Evolutionary conservation across 2,329 filamentous ascomycete species (phyloP), one percentile per base, ranked within the genome.

Genomic region (Aspergillus latus): DNA sequence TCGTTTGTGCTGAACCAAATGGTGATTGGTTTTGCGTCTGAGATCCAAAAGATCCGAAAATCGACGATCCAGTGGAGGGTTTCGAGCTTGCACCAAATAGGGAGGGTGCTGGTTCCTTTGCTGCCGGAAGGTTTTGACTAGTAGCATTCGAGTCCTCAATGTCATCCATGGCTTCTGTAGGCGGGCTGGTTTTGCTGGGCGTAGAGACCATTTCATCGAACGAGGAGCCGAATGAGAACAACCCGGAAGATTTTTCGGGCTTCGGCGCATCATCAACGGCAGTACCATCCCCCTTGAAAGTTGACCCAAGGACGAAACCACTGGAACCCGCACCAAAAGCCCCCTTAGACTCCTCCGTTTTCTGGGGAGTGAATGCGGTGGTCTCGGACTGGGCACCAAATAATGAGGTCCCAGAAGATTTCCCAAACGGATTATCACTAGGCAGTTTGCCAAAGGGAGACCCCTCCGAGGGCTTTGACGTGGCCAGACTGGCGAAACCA

Each of bases 251-350:
- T 53, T 73, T 71, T 2, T 73, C 69, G 16, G 74, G 65, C 46
- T 75, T 76, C n/a, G 70, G 66, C 3, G 62, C 64, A 64, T 78
- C 76, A 56, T 72, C 72, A 28, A 62, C 68, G 53, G 74, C 71
- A 11, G 69, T 71, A 7, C 68, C 71, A 56, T 79, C 77, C 3
- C 66, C 67, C 61, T 78, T 78, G 59, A 80, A 79, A 9, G 72
- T 72, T 26, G 78, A 76, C 1, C 73, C 74, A 21, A 80, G 61
- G 6, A 66, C 68, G 60, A 80, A 80, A n/a, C 66, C 66, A 56
- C 64, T 57, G 11, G 63, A 49, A 6, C 64, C 61, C 28, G 65
- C 42, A 4, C 69, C 71, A 50, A 75, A 73, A 0, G 64, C 50
- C 30, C 64, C 65, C 50, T 68, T 70, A 21, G 69, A 50, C 37